Evolutionary conservation across 2,329 filamentous ascomycete genomes (phyloP).

Genomic region (Penicillium occitanis): DNA sequence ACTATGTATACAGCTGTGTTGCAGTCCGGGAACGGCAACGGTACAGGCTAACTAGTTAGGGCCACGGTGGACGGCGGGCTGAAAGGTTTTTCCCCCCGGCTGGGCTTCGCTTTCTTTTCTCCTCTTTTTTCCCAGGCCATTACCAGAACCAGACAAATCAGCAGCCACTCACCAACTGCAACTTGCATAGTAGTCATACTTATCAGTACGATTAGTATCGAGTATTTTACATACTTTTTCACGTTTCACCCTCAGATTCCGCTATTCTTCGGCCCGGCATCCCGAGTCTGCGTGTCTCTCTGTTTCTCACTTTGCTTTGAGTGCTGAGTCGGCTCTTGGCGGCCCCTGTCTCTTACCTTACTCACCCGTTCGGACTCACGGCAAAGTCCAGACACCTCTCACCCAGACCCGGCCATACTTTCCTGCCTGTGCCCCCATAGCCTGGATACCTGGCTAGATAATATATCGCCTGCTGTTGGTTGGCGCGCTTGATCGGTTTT

Average conservation of each 20-base stretch:
- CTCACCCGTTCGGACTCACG: constrained; percentile 11
- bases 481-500: constrained; percentile 18
- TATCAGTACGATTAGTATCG: constrained; percentile 10
- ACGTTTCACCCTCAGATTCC: constrained; percentile 3
- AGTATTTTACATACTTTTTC: constrained; percentile 11
- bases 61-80: background rate
- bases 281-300: background rate
- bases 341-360: background rate
- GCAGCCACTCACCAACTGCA: constrained; percentile 7
- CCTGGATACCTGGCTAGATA: background rate
- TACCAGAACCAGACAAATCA: constrained; percentile 15
- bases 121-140: constrained; percentile 17
- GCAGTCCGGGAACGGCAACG: background rate
- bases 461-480: constrained; percentile 12
- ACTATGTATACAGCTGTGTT: background rate
- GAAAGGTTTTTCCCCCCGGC: constrained; percentile 4
- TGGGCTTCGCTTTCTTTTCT: constrained; percentile 18
- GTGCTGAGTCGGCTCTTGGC: constrained; percentile 6
- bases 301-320: background rate
- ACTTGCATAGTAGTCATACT: constrained; percentile 1
- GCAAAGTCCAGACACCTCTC: constrained; percentile 14
- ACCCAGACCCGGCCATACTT: constrained; percentile 22
- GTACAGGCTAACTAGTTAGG: background rate
- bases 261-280: constrained; percentile 12
- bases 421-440: constrained; percentile 13